Evolutionary conservation across 176 grass and related monocot genomes (phyloP).

Genomic region (Triticum turgidum): DNA sequence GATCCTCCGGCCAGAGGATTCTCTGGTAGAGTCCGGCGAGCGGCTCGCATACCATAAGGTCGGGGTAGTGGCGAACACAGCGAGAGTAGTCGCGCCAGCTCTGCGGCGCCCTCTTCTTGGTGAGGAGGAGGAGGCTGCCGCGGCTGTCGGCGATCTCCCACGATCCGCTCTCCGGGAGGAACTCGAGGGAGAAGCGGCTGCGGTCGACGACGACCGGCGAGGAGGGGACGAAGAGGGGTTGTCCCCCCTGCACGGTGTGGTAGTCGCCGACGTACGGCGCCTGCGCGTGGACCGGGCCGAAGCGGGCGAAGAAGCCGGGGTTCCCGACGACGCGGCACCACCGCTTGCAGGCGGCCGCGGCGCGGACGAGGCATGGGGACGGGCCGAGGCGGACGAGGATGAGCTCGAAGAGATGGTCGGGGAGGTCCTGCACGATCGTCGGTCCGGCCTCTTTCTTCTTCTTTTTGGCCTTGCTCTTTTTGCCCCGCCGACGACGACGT

Average conservation of each 20-base stretch:
- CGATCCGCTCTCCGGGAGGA: neutral
- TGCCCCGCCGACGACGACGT: neutral
- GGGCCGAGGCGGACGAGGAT: conserved; percentile 14
- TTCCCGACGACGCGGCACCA: conserved; percentile 6
- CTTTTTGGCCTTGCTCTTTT: neutral
- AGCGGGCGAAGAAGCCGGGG: neutral
- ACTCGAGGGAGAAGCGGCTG: conserved; percentile 17
- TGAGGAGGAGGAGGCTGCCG: conserved; percentile 11
- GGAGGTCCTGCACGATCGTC: conserved; percentile 11
- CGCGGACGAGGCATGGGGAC: conserved; percentile 8
- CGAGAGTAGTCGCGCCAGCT: neutral
- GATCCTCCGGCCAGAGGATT: neutral
- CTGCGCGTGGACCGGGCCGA: neutral
- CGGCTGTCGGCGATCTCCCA: conserved; percentile 16
- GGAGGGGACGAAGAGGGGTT: conserved; percentile 10
- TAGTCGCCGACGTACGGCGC: conserved; percentile 6
- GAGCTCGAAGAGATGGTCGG: conserved; percentile 12
- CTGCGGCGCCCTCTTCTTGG: neutral
- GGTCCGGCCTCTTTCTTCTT: neutral
- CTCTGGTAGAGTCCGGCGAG: neutral
- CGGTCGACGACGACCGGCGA: neutral
- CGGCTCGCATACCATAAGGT: conserved; percentile 8
- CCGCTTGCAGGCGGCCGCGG: conserved; percentile 8
- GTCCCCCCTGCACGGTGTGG: conserved; percentile 2
- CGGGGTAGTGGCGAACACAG: neutral